A percentile compares a stretch with the other conserved stretches of the same genome.
Evolutionary conservation across 83 land plant genomes (phyloP).

Genomic region (Larix sibirica): DNA sequence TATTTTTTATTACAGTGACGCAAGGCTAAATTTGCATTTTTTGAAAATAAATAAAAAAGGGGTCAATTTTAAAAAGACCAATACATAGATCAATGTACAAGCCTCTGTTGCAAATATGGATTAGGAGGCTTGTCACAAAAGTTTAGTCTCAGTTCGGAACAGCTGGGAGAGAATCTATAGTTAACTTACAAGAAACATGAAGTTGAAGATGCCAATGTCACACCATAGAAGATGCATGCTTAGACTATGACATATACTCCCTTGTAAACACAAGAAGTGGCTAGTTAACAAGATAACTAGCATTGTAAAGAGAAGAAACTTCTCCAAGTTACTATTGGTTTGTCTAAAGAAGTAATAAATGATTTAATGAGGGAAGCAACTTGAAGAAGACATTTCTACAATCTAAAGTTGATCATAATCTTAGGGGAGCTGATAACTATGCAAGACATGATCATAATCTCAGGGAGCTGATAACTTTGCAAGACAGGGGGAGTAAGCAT

Average conservation of each 20-base stretch:
- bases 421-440: no score
- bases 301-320: conserved; percentile 92
- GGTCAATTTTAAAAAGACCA: conserved; percentile 88
- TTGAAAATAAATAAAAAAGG: conserved; percentile 74
- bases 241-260: conserved; percentile 67
- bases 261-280: conserved; percentile 92
- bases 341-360: conserved; percentile 42
- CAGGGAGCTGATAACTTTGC: no score
- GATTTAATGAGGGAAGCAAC: conserved; percentile 47
- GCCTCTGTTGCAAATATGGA: conserved; percentile 72
- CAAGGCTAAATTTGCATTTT: conserved; percentile 87
- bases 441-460: no score
- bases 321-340: conserved; percentile 71
- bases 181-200: conserved; percentile 73
- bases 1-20: conserved; percentile 86
- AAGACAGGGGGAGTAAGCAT: no score
- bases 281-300: conserved; percentile 68
- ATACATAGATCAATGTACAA: conserved; percentile 77
- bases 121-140: conserved; percentile 70
- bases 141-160: conserved; percentile 84
- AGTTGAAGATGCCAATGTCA: conserved; percentile 66
- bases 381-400: no score
- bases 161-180: conserved; percentile 67
- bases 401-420: no score
- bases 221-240: conserved; percentile 87